Evolutionary conservation across 768 basidiomycete genomes (phyloP).

Genomic region (Trametes elegans): DNA sequence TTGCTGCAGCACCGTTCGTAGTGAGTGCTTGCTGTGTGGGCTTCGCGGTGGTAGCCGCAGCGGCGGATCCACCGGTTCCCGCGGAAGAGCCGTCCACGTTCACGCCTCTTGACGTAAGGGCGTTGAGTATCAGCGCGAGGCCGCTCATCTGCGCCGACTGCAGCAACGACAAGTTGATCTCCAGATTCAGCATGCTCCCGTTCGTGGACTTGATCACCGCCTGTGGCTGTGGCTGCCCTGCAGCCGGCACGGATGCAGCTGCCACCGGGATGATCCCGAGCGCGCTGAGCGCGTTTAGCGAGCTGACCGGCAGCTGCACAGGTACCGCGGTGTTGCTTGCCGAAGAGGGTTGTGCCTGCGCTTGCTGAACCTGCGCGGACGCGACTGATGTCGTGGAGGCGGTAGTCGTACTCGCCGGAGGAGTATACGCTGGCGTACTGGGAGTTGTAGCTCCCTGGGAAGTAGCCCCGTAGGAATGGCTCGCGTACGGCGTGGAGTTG

Average conservation of each 20-base stretch:
- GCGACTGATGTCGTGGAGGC: conserved; percentile 8
- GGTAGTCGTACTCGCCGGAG: neutral
- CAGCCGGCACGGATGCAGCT: conserved; percentile 45
- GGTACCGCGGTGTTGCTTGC: conserved; percentile 41
- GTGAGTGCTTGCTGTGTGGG: neutral
- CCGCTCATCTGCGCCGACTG: conserved; percentile 79
- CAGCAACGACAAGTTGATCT: conserved; percentile 74
- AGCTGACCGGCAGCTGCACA: conserved; percentile 66
- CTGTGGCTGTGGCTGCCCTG: conserved; percentile 64
- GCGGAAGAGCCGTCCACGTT: conserved; percentile 15
- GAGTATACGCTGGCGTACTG: conserved; percentile 3
- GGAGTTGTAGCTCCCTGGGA: neutral
- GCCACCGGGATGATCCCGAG: conserved; percentile 75
- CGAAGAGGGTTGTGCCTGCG: conserved; percentile 4
- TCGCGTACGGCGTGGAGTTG: conserved; percentile 12
- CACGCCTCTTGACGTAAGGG: conserved; percentile 54
- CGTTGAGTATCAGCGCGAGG: conserved; percentile 67
- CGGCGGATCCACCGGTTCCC: neutral
- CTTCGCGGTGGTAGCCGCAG: neutral
- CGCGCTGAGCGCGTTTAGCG: conserved; percentile 56
- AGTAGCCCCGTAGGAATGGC: conserved; percentile 4
- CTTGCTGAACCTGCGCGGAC: conserved; percentile 15
- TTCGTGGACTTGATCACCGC: conserved; percentile 63
- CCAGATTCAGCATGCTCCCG: conserved; percentile 69
- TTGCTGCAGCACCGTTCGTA: neutral